Base-by-base conservation (phyloP, 148 eudicot genomes). In the Rhododendron simsii region DNA sequence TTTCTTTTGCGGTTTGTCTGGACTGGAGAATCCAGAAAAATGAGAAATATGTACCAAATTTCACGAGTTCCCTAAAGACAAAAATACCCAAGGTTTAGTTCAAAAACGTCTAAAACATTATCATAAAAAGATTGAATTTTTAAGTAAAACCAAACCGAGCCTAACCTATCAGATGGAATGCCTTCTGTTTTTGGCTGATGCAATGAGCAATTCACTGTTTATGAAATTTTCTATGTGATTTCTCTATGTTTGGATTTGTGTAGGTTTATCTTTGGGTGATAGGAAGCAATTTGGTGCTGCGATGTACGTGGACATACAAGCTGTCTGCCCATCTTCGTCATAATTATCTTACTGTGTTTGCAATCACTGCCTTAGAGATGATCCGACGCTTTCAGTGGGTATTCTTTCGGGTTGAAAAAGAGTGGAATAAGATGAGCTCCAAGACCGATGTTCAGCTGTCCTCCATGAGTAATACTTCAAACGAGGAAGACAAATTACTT, bases 231-330 rank as follows among this genome's bases (percentile, higher is more conserved):
- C 16, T 30, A 33, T 30, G 9, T 20, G 37, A 10, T 28, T 41
- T 6, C 61, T 69, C 18, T 55, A 41, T 53, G 9, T 4, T 65
- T 81, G 71, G 41, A 18, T 47, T 55, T 33, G 8, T 88, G 88
- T 90, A 95, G 99, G 98, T 96, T 41, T 93, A 91, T 81, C 45
- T 91, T 85, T 94, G 99, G 98, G 98, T 95, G 76, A 87, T 97
- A 23, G 95, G 93, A 84, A 97, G 96, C 93, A 97, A 97, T 90
- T 91, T 97, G 86, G 90, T 95, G n/a, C 89, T 97, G 85, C 90
- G 98, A n/a, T 95, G 99, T 91, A 97, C 99, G 11, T 97, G 99
- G 99, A 97, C 99, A 0, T 97, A 97, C 93, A 97, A 97, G 90
- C 91, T 97, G 35, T 97, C 99, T 2, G 98, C 99, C 85, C 98